Conservation (phyloP, 305 asterid genomes). For the Ilex paraguariensis region DNA sequence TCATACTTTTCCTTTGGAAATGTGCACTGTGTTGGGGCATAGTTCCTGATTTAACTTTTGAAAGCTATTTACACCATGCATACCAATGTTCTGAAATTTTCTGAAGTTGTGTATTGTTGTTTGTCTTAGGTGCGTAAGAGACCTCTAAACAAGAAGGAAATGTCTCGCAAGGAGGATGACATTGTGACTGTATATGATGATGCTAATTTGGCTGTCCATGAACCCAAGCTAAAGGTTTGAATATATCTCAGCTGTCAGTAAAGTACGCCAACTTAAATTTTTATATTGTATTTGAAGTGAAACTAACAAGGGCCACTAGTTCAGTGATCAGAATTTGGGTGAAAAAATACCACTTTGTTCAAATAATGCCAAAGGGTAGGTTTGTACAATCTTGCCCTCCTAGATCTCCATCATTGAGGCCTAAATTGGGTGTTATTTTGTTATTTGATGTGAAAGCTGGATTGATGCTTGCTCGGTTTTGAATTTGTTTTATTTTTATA, state of each 20-base stretch:
- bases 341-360: neutral
- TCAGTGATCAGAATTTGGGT: neutral
- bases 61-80: neutral
- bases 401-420: neutral
- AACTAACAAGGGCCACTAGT: neutral
- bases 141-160: slow-evolving; percentile 94
- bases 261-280: neutral
- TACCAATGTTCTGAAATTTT: neutral
- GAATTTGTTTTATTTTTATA: neutral
- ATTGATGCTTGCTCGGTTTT: neutral
- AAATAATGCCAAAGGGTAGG: no score
- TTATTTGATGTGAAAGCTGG: slow-evolving; percentile 10
- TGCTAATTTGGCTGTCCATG: slow-evolving; percentile 79
- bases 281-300: slow-evolving; percentile 9
- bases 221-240: slow-evolving; percentile 89
- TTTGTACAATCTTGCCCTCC: no score
- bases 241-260: slow-evolving; percentile 14
- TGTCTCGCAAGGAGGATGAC: slow-evolving; percentile 90
- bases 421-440: neutral
- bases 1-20: no score
- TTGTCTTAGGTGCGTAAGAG: slow-evolving; percentile 87
- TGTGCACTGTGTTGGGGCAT: neutral
- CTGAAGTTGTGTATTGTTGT: neutral
- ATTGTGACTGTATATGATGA: slow-evolving; percentile 78
- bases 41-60: neutral